Base-by-base conservation (phyloP, 2,329 filamentous ascomycete species). In the Xylaria sp. region DNA sequence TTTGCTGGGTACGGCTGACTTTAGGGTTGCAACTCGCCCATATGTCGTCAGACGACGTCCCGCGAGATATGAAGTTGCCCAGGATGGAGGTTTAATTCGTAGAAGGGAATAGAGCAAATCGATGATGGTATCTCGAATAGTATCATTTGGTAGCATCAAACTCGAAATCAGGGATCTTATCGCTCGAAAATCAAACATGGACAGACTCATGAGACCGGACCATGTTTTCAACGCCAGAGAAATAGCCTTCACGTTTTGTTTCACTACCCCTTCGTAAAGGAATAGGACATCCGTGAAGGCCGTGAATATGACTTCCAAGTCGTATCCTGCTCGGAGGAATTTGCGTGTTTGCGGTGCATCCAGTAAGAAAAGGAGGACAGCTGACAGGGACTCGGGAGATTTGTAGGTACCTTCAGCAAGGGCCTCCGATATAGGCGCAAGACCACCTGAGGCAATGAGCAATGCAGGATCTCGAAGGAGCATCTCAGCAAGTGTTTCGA, bases 21-120 rank as follows among this genome's bases (percentile, higher is more conserved):
- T 93, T 60, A 98, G 83, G 69, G 93, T 96, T 7, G 93, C 90
- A 44, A 98, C 94, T 74, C 97, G 88, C n/a, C 94, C 95, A 79
- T 99, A 99, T 0, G 96, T 99, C 0, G 97, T 99, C 56, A 99
- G 84, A 68, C 97, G 87, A 72, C 96, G 89, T 7, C 96, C 97
- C 42, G 97, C 96, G 56, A 99, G 87, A 78, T 97, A 99, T 0
- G 95, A 97, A 0, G 93, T 94, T 7, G 96, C 97, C 96, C 96
- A 99, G 9, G 94, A 90, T 51, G 96, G 90, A 67, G 94, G 91
- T 74, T 98, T 98, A 77, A 99, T 97, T 42, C 95, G 90, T 60
- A 99, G 81, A 2, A 91, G 79, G 0, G 86, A 86, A 76, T 97
- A 97, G 20, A 99, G 81, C 13, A 99, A 83, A 78, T 99, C 96